These are phyloP conservation scores for Malus domestica DNA, from an alignment of 306 rosid species.

Conservation along the genomic window DNA sequence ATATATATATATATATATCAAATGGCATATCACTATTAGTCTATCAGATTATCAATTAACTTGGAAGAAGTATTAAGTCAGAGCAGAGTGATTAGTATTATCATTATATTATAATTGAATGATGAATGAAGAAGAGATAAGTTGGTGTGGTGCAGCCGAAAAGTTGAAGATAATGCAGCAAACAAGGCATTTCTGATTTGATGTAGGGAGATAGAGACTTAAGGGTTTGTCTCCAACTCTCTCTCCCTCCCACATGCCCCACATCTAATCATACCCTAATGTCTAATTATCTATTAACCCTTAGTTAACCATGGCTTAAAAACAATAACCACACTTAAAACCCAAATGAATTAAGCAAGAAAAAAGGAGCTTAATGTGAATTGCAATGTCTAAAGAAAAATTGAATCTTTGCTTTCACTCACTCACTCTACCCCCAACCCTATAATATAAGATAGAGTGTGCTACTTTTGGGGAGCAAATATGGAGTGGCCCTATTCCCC, in stretches of 20 bases:
- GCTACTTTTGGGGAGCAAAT: conserved; percentile 96
- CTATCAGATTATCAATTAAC: neutral
- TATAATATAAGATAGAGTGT: conserved; percentile 27
- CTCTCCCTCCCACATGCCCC: conserved; percentile 1
- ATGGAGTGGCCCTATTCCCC: conserved; percentile 49
- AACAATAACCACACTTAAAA: neutral
- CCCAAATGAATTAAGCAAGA: neutral
- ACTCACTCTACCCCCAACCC: neutral
- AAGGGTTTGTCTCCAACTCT: conserved; percentile 9
- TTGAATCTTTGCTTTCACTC: neutral
- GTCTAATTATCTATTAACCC: neutral
- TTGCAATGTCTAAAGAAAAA: neutral
- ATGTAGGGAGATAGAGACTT: conserved; percentile 30
- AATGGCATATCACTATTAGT: too few species aligned
- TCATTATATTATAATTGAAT: conserved; percentile 54
- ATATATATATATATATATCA: neutral
- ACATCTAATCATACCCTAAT: neutral
- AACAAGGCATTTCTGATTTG: conserved; percentile 36
- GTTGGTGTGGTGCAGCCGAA: conserved; percentile 18
- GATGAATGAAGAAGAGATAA: conserved; percentile 11
- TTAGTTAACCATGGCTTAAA: neutral
- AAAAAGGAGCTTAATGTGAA: neutral
- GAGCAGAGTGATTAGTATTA: conserved; percentile 15
- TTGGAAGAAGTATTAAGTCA: neutral
- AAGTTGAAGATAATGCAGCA: conserved; percentile 47